Conservation (phyloP, 1,284 basidiomycete species). For the Rhizoctonia solani region DNA sequence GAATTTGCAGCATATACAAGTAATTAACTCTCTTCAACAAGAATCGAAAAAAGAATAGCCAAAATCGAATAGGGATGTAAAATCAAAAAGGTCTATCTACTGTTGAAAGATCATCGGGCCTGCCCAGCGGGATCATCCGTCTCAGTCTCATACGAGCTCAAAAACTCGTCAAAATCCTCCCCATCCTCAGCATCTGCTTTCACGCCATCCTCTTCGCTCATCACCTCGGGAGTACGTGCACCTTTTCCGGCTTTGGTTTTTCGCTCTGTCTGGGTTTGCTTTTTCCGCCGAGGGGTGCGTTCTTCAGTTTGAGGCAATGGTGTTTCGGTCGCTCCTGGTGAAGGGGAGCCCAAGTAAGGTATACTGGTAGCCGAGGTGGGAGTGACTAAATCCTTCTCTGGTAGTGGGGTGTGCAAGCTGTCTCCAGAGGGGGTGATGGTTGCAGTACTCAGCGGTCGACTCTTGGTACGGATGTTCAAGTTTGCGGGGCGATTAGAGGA, state of each 20-base stretch:
- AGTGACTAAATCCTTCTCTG: slow-evolving; percentile 15
- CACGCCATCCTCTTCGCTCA: slow-evolving; percentile 40
- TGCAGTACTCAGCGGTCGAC: slow-evolving; percentile 9
- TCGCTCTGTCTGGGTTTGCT: slow-evolving; percentile 10
- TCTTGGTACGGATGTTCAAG: slow-evolving; percentile 9
- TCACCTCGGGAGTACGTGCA: slow-evolving; percentile 15
- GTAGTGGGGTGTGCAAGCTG: slow-evolving; percentile 13
- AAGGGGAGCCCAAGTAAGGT: not conserved
- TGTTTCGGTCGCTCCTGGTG: not conserved
- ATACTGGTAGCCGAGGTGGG: slow-evolving; percentile 3
- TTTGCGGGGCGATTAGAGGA: slow-evolving; percentile 20
- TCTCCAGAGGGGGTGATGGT: slow-evolving; percentile 9
- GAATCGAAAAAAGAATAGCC: no score
- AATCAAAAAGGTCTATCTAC: not conserved
- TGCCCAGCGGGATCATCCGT: slow-evolving; percentile 21
- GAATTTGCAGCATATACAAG: no score
- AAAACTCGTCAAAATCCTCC: slow-evolving; percentile 36
- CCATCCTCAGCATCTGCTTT: slow-evolving; percentile 41
- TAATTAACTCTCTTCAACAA: no score
- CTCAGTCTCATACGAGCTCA: slow-evolving; percentile 37
- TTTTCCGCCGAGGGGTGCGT: slow-evolving; percentile 11
- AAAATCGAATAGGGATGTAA: no score
- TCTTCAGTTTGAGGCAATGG: slow-evolving; percentile 18
- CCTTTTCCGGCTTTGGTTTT: slow-evolving; percentile 6
- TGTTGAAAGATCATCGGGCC: not conserved